Evolutionary conservation across 495 filamentous ascomycete species (phyloP), one percentile per base, ranked within the genome.

Genomic region (Aspergillus panamensis): DNA sequence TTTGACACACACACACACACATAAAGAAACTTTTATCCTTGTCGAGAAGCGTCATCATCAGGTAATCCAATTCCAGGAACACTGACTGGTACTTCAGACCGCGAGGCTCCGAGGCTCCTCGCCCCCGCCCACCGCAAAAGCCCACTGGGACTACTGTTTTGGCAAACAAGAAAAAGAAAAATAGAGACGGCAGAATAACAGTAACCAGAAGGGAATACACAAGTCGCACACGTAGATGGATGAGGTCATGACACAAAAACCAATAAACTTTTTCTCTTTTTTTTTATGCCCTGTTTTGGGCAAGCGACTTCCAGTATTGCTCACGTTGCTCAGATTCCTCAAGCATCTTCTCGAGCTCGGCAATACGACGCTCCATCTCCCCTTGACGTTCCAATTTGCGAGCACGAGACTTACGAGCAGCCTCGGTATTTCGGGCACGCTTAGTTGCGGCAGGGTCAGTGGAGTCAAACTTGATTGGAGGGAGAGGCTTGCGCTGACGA

Each of bases 381-480:
- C 86, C 81, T 53, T 89, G 78, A 51, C 84, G 84, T 63, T 85
- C 77, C 8, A 89, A 77, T 73, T 94, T 92, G 62, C 90, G 87
- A 58, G 89, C 84, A 12, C 94, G 88, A 39, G 93, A 97, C 73
- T 97, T 97, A 43, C 94, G 90, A 60, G 94, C 94, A 45, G 94
- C 94, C 73, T 93, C 80, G 13, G 94, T 98, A 73, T 98, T 98
- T 56, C 92, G 87, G 33, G 92, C 93, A 61, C 94, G 91, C 82
- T 97, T 97, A 78, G 90, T 82, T 9, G 90, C 90, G 13, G 89
- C 70, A 0, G 87, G 87, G 66, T 97, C 92, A 25, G 79, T 74
- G 14, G 68, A 62, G 48, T 79, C 71, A 20, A 61, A 73, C 33
- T 65, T 66, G 69, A 97, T 90, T 8, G 89, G 87, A 51, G 89